Evolutionary conservation across 179 eudicot species (phyloP), one percentile per base, ranked within the genome.

Genomic region (Dionaea muscipula): DNA sequence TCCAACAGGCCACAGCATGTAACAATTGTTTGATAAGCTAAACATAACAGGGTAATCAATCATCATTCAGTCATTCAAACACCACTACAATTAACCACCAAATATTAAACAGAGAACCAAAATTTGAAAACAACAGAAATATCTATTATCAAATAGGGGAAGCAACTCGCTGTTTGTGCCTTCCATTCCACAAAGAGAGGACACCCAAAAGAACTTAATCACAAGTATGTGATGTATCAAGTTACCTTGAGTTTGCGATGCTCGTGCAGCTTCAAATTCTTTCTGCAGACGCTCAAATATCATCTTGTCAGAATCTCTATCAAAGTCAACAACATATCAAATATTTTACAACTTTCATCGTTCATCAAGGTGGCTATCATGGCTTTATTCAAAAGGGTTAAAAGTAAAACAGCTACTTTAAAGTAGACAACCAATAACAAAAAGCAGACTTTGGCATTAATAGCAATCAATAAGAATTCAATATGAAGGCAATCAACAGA

Each of bases 301-400:
- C 78, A 72, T 69, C 81, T 85, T 84, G 72, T 88, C 95, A 39
- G 99, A 84, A 66, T 93, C 99, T 83, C 96, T 93, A 59, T 14
- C 12, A 23, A 56, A 68, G n/a, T 53, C 26, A 15, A 53, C 25
- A 47, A 23, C 38, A 41, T 38, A 14, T 13, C 26, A 27, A 38
- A 14, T 45, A 0, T 17, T 43, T 11, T 31, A 38, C 15, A 38
- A 13, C 14, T n/a, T 38, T 13, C 43, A 38, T 38, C 43, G 15
- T n/a, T 38, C 43, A 38, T 38, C 15, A 38, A 11, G 14, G 15
- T 8, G 16, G 43, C 43, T n/a, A n/a, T 38, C 15, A 8, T 3
- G 13, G 43, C 43, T 11, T 11, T 13, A 4, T 38, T 38, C 12
- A 4, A 38, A 13, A 15, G 15, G 4, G 2, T 38, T n/a, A 38